Conservation (phyloP, 805 yeast genomes). For the Yarrowia bubula region DNA sequence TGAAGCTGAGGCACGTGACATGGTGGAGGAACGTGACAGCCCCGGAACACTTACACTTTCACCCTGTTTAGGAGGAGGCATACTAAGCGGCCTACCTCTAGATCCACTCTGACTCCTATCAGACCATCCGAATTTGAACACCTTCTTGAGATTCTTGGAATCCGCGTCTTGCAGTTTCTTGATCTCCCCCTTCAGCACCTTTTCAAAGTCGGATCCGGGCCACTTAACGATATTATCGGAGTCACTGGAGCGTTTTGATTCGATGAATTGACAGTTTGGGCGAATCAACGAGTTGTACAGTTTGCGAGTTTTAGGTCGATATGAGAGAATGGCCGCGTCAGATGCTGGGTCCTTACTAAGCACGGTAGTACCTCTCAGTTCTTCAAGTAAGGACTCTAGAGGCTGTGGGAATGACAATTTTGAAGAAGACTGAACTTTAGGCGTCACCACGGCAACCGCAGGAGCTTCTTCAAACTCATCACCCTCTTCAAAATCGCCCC, state of each 20-base stretch:
- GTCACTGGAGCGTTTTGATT: background rate
- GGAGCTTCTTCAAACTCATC: background rate
- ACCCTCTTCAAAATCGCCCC: conserved; percentile 13
- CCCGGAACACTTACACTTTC: background rate
- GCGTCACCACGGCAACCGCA: too few relatives aligned
- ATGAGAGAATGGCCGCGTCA: background rate
- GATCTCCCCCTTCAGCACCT: conserved; percentile 7
- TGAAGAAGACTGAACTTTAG: background rate
- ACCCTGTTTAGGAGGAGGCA: conserved; percentile 8
- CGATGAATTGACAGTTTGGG: conserved; percentile 13
- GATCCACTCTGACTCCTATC: background rate
- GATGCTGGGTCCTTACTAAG: background rate
- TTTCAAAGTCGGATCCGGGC: conserved; percentile 11
- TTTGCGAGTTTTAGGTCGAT: conserved; percentile 12
- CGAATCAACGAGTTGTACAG: conserved; percentile 15
- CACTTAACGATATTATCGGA: conserved; percentile 12
- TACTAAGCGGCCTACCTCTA: conserved; percentile 6
- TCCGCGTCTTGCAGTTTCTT: background rate
- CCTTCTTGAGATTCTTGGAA: background rate
- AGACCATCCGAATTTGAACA: conserved; percentile 19
- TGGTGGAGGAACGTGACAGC: background rate
- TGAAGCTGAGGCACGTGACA: background rate
- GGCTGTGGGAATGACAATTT: background rate
- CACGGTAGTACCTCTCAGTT: background rate
- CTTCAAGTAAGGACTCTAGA: background rate